A percentile compares a stretch with the other conserved stretches of the same genome.
These are phyloP conservation scores for Aechmea fasciata DNA, from an alignment of 176 grass and related monocot species.

Conservation along the genomic window DNA sequence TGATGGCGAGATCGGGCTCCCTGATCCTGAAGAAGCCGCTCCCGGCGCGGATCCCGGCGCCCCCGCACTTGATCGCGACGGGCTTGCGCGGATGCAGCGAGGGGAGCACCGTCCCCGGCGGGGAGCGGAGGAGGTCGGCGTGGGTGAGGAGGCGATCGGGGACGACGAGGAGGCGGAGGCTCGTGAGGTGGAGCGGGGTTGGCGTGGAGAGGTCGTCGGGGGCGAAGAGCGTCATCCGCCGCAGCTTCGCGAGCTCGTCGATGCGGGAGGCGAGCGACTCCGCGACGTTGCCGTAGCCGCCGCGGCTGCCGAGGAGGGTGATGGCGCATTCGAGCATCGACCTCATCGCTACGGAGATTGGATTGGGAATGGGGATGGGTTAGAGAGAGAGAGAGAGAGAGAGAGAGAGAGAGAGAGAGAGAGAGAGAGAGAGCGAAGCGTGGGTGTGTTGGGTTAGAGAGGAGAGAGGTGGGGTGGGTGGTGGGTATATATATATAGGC, in stretches of 20 bases:
- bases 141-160: slow-evolving; percentile 38
- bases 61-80: slow-evolving; percentile 15
- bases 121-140: slow-evolving; percentile 35
- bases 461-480: neutral
- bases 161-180: slow-evolving; percentile 51
- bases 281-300: slow-evolving; percentile 45
- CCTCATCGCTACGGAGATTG: slow-evolving; percentile 16
- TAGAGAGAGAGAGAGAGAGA: neutral
- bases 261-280: slow-evolving; percentile 37
- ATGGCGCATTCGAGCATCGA: slow-evolving; percentile 56
- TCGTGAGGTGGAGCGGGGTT: slow-evolving; percentile 38
- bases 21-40: too few species aligned
- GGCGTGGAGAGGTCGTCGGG: slow-evolving; percentile 27
- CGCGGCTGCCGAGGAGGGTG: slow-evolving; percentile 27
- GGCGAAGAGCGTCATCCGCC: slow-evolving; percentile 66
- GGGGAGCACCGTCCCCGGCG: slow-evolving; percentile 35
- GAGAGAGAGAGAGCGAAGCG: neutral
- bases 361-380: neutral
- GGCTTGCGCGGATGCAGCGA: slow-evolving; percentile 41
- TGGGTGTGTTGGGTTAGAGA: neutral
- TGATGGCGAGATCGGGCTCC: too few species aligned
- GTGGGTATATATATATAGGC: too few species aligned
- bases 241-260: slow-evolving; percentile 42
- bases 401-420: neutral
- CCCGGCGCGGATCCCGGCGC: too few species aligned